phyloP scores from a whole-genome alignment of 208 protist species.

The Trypanosomatidae sp. region DNA sequence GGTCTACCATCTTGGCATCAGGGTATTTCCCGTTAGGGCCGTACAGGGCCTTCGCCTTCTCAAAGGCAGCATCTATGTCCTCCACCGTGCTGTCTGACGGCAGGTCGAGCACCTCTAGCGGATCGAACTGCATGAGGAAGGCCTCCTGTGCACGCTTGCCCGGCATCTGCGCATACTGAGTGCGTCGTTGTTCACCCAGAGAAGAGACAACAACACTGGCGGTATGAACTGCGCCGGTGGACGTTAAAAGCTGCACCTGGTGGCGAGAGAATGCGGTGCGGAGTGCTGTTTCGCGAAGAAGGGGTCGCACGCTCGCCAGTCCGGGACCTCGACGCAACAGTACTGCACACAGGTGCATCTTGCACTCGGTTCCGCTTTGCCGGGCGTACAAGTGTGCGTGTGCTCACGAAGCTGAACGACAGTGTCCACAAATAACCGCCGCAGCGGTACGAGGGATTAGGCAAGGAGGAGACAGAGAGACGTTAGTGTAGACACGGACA shows the following conservation, averaged over 20 bases:
- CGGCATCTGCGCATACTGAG: conserved; percentile 75
- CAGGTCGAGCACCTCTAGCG: conserved; percentile 73
- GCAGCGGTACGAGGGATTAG: no score
- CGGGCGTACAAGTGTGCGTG: background rate
- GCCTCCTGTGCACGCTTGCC: conserved; percentile 86
- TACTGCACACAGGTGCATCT: conserved; percentile 11
- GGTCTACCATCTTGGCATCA: conserved; percentile 76
- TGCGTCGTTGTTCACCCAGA: conserved; percentile 40
- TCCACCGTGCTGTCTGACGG: conserved; percentile 67
- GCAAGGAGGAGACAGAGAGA: background rate
- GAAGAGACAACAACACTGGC: background rate
- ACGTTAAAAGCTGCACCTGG: conserved; percentile 11
- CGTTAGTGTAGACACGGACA: background rate
- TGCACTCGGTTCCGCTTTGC: background rate
- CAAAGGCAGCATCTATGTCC: conserved; percentile 73
- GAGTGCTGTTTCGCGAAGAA: conserved; percentile 5
- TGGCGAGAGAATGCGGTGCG: conserved; percentile 4
- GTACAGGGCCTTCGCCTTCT: conserved; percentile 58
- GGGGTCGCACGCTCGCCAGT: conserved; percentile 1
- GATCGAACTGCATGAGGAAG: conserved; percentile 83
- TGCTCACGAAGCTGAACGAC: background rate
- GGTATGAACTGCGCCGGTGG: background rate
- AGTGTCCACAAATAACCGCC: background rate
- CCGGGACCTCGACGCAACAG: conserved; percentile 1
- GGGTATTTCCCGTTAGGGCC: conserved; percentile 58